Base-by-base conservation (phyloP, 805 yeast genomes). In the Saccharomyces cerevisiae region DNA sequence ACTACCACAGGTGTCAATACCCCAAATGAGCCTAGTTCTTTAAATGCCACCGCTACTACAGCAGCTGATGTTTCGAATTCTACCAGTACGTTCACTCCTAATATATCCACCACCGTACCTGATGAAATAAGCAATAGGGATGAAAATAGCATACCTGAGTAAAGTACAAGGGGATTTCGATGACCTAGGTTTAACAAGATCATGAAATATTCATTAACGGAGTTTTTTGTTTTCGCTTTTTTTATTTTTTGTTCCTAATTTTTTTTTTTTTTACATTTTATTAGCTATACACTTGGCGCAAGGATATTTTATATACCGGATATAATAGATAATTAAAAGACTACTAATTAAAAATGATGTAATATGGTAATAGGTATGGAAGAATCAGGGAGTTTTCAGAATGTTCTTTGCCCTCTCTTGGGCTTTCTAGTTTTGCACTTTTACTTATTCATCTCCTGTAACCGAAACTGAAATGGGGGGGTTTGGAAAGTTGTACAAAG, bases 401-500 rank as follows among this genome's bases (percentile, higher is more conserved):
- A 6, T 22, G 43, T 36, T 36, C 24, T 17, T 36, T 17, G 5
- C 17, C 17, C 17, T 4, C 17, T 4, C 11, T 4, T 8, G 11
- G 17, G 22, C 4, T 36, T 36, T n/a, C 22, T 17, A 11, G 6
- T 36, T 36, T 8, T 2, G 22, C 41, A 5, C 22, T 21, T 21
- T 26, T 5, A 26, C 6, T 17, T 24, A 17, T 36, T 36, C 9
- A 36, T 17, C 59, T 8, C 76, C 76, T 13, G 73, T 59, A 14
- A 77, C 72, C 0, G 79, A 73, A 27, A 73, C 75, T 14, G 73
- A 68, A 2, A 78, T 75, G 11, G 83, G 82, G 41, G 76, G 75
- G 14, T 71, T 62, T 1, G 81, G 79, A 49, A 79, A 67, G 14
- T 66, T 64, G 22, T 61, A 64, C 46, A 76, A 60, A 8, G 43